Evolutionary conservation across 805 yeast species (phyloP).

Genomic region (Tetrapisispora fleetii): DNA sequence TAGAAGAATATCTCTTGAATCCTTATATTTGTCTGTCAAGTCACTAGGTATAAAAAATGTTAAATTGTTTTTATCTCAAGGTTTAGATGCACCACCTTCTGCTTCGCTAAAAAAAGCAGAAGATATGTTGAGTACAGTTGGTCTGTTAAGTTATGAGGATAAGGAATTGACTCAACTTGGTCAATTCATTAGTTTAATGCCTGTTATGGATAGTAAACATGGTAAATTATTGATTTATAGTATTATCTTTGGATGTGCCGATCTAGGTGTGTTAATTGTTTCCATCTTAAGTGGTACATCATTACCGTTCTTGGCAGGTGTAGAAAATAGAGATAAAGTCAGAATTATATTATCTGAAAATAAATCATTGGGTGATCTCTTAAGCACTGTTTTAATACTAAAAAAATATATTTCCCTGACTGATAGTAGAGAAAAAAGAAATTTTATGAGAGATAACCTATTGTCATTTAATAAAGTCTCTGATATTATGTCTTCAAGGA

Average conservation of each 20-base stretch:
- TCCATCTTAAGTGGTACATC: slow-evolving; percentile 63
- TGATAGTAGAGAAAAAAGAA: slow-evolving; percentile 25
- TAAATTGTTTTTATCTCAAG: slow-evolving; percentile 53
- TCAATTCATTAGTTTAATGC: slow-evolving; percentile 65
- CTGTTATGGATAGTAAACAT: slow-evolving; percentile 71
- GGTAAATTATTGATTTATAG: slow-evolving; percentile 77
- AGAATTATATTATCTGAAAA: slow-evolving; percentile 33
- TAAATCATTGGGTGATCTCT: slow-evolving; percentile 53
- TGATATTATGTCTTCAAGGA: slow-evolving; percentile 61
- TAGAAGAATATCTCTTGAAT: slow-evolving; percentile 71
- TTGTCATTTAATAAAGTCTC: slow-evolving; percentile 55
- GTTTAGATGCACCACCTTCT: slow-evolving; percentile 70
- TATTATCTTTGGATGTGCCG: slow-evolving; percentile 74
- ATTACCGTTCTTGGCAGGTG: slow-evolving; percentile 52
- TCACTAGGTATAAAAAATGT: slow-evolving; percentile 80
- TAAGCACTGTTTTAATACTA: slow-evolving; percentile 55
- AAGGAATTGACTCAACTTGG: slow-evolving; percentile 65
- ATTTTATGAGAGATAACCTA: slow-evolving; percentile 45
- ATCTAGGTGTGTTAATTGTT: slow-evolving; percentile 69
- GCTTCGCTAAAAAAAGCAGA: slow-evolving; percentile 33
- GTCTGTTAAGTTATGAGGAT: slow-evolving; percentile 48
- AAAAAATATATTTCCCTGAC: slow-evolving; percentile 37
- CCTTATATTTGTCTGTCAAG: slow-evolving; percentile 72
- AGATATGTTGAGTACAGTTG: slow-evolving; percentile 50
- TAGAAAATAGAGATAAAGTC: slow-evolving; percentile 55